Evolutionary conservation across 805 yeast species (phyloP).

Genomic region (Pichia rugopelliculosa): DNA sequence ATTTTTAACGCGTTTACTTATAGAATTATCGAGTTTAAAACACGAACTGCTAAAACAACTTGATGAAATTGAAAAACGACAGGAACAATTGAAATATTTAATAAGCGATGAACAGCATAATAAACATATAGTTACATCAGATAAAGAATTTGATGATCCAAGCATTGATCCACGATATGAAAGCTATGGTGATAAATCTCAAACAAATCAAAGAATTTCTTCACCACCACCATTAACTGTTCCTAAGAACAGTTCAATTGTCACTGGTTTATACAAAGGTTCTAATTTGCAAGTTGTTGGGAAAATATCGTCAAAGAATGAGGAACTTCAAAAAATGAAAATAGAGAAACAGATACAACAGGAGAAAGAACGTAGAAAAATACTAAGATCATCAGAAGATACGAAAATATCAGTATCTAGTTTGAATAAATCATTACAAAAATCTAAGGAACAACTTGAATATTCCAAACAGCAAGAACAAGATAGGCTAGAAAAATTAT

Average conservation of each 20-base stretch:
- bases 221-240: neutral
- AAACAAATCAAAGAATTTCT: neutral
- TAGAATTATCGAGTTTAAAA: neutral
- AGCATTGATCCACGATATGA: constrained; percentile 7
- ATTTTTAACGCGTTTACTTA: neutral
- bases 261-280: constrained; percentile 5
- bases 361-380: neutral
- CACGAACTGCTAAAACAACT: neutral
- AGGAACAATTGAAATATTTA: neutral
- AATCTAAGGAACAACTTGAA: neutral
- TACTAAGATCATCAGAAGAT: neutral
- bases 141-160: constrained; percentile 8
- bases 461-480: neutral
- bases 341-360: neutral
- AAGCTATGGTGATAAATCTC: neutral
- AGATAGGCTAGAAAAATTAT: neutral
- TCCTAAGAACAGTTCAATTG: neutral
- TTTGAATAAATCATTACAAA: neutral
- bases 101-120: neutral
- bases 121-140: constrained; percentile 4
- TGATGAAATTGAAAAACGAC: neutral
- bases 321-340: neutral
- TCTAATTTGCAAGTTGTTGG: neutral
- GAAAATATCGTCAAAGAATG: neutral
- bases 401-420: neutral